A percentile compares a stretch with the other conserved stretches of the same genome.
Evolutionary conservation across 177 flowering plant genomes (phyloP).

Genomic region (Vitis hybrid): DNA sequence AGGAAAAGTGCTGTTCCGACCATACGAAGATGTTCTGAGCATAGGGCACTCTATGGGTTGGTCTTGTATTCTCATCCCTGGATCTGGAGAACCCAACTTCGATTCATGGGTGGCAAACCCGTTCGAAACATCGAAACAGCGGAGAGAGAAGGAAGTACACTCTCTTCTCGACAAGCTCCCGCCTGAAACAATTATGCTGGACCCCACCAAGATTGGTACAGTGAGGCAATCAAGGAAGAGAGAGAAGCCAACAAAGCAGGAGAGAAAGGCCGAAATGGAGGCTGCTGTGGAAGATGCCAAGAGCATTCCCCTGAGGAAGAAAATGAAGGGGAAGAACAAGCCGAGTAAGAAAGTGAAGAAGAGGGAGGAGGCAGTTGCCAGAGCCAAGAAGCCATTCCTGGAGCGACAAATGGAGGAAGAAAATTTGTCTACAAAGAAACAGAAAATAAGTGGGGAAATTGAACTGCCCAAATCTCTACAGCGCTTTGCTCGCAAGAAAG

Average conservation of each 20-base stretch:
- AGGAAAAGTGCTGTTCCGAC: constrained; percentile 57
- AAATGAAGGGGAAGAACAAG: constrained; percentile 85
- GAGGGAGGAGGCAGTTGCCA: constrained; percentile 50
- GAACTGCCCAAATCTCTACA: constrained; percentile 57
- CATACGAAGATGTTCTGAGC: constrained; percentile 88
- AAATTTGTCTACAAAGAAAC: constrained; percentile 38
- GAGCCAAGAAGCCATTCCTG: constrained; percentile 71
- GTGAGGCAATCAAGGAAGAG: constrained; percentile 49
- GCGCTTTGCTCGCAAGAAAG: constrained; percentile 45
- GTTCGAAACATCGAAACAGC: constrained; percentile 74
- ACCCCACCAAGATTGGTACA: constrained; percentile 80
- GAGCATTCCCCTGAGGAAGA: constrained; percentile 44
- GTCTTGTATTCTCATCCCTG: constrained; percentile 86
- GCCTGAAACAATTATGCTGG: constrained; percentile 86
- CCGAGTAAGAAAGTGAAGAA: constrained; percentile 66
- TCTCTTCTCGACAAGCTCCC: constrained; percentile 91
- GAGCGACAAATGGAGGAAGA: constrained; percentile 52
- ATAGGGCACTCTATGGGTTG: constrained; percentile 92
- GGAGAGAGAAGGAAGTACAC: constrained; percentile 83
- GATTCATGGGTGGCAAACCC: constrained; percentile 97
- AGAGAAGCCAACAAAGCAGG: constrained; percentile 52
- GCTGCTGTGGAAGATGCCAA: constrained; percentile 68
- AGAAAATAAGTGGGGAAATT: constrained; percentile 36
- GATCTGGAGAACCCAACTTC: constrained; percentile 96
- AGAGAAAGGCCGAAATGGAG: constrained; percentile 70